These are phyloP conservation scores for Escovopsis sp. DNA, from an alignment of 2,329 filamentous ascomycete genomes.

Conservation along the genomic window DNA sequence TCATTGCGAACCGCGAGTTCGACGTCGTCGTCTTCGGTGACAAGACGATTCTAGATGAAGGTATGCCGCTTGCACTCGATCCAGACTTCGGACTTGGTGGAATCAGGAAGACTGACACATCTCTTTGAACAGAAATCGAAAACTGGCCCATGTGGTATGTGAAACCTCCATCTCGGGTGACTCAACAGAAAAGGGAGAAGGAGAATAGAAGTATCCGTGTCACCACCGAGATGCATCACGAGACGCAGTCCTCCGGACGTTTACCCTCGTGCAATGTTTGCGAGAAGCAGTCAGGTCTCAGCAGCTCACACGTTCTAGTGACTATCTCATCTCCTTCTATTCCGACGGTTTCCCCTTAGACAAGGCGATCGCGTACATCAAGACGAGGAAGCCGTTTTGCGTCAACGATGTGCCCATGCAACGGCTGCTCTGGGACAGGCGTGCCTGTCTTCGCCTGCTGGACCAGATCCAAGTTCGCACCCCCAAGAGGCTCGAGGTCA, in stretches of 20 bases:
- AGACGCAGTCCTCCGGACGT: no score
- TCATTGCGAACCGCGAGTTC: slow-evolving; percentile 83
- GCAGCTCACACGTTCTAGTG: slow-evolving; percentile 27
- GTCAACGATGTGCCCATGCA: slow-evolving; percentile 98
- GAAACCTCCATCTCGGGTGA: slow-evolving; percentile 15
- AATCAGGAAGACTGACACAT: slow-evolving; percentile 1
- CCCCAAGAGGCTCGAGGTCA: slow-evolving; percentile 77
- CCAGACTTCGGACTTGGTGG: no score
- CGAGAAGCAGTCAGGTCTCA: not conserved
- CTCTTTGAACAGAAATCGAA: slow-evolving; percentile 48
- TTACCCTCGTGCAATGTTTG: no score
- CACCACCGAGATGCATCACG: no score
- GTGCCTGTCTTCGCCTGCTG: slow-evolving; percentile 73
- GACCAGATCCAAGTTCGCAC: slow-evolving; percentile 84
- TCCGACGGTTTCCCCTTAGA: slow-evolving; percentile 94
- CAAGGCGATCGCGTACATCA: slow-evolving; percentile 91
- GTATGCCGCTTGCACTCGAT: slow-evolving; percentile 21
- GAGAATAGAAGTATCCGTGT: no score
- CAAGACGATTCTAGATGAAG: slow-evolving; percentile 94
- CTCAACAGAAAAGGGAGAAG: slow-evolving; percentile 13
- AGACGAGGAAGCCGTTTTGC: slow-evolving; percentile 85
- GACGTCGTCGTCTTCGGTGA: slow-evolving; percentile 97
- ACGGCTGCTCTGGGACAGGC: slow-evolving; percentile 88
- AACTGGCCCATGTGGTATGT: slow-evolving; percentile 81
- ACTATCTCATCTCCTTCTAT: slow-evolving; percentile 96